Evolutionary conservation across 1,284 basidiomycete species (phyloP), one percentile per base, ranked within the genome.

Genomic region (Ganoderma sinense): DNA sequence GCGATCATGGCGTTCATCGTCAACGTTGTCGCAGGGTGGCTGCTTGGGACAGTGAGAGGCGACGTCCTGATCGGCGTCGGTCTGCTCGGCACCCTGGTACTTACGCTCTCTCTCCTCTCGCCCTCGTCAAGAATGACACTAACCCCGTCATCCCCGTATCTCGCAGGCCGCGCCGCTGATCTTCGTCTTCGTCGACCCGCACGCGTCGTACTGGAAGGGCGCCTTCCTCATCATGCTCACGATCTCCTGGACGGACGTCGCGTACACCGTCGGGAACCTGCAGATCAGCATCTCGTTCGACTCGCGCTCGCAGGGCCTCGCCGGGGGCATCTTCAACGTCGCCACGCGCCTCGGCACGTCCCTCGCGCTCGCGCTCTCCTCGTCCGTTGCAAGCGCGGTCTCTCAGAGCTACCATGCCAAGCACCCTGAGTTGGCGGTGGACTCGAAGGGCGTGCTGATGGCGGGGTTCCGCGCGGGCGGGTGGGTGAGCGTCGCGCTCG

Each of bases 251-350:
- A 70, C 75, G 2, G 82, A 82, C 71, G 75, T 79, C n/a, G 76
- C 78, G 1, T 83, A 83, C 73, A 79, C 81, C 0, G 77, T 82
- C 56, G 79, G 78, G 6, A 82, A 79, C 62, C 72, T 82, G 56
- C 80, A 81, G 41, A 73, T 82, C 36, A 75, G 76, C 51, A 72
- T 75, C 13, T 73, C 76, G 11, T 81, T 83, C 68, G 78, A 79
- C 62, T 73, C 77, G 40, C 75, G 80, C 67, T 82, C 82, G 13
- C 81, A 83, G 75, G 78, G 80, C 4, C 71, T 83, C 36, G 79
- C 82, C 0, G 82, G 82, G 16, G 79, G 81, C 20, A 74, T 83
- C 43, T 83, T 82, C 75, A 82, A 77, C 69, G 80, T 83, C 45
- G 78, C 81, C 18, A 81, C 78, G 14, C 75, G 82, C 79, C 71